phyloP scores from a whole-genome alignment of 345 rosid genomes.

The Sisymbrium altissimum region DNA sequence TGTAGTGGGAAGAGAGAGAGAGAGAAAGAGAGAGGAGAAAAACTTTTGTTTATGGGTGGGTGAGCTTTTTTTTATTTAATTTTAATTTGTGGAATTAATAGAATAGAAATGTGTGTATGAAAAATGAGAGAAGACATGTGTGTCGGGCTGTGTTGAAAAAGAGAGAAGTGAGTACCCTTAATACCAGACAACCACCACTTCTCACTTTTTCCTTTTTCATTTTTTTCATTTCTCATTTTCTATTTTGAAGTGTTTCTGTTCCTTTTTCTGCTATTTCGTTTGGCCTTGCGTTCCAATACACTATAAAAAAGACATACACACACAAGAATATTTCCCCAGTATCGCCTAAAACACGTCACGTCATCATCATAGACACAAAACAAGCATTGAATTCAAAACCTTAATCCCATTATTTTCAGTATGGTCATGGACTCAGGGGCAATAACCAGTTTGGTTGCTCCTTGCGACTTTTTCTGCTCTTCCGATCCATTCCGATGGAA shows the following conservation, averaged over 20 bases:
- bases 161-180: conserved; percentile 40
- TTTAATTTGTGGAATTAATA: background rate
- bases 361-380: conserved; percentile 21
- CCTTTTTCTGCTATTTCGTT: conserved; percentile 12
- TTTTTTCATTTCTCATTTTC: background rate
- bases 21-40: background rate
- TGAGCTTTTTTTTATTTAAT: background rate
- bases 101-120: conserved; percentile 26
- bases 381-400: conserved; percentile 4
- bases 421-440: background rate
- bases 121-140: conserved; percentile 38
- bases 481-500: background rate
- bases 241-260: conserved; percentile 18
- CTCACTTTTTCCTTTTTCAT: background rate
- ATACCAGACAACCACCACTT: conserved; percentile 43
- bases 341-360: conserved; percentile 17
- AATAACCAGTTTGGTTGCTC: background rate
- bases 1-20: conserved; percentile 31
- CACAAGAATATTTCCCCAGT: background rate
- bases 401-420: conserved; percentile 4
- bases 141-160: conserved; percentile 42
- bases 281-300: conserved; percentile 1
- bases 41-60: conserved; percentile 33
- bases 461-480: background rate
- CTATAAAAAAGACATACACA: background rate